Conservation (phyloP, 2,329 filamentous ascomycete species). For the Parastagonospora nodorum region DNA sequence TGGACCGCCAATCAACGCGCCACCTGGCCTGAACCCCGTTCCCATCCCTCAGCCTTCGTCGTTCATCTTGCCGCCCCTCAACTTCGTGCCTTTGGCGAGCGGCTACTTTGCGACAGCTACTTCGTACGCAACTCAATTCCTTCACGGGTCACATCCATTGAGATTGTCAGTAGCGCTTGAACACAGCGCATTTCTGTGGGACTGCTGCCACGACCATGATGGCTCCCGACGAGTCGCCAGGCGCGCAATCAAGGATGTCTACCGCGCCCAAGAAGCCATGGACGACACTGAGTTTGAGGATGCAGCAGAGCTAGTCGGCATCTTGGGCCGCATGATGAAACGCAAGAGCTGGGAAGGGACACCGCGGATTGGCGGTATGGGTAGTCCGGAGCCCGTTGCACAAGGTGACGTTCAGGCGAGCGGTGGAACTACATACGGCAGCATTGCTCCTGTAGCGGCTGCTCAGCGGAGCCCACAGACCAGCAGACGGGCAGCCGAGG, state of each 20-base stretch:
- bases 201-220: slow-evolving; percentile 83
- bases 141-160: slow-evolving; percentile 88
- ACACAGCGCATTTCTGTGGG: slow-evolving; percentile 90
- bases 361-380: slow-evolving; percentile 34
- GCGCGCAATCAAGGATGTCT: slow-evolving; percentile 85
- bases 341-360: slow-evolving; percentile 54
- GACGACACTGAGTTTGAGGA: slow-evolving; percentile 95
- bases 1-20: slow-evolving; percentile 47
- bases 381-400: slow-evolving; percentile 34
- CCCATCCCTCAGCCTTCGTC: slow-evolving; percentile 59
- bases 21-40: slow-evolving; percentile 52
- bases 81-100: slow-evolving; percentile 84
- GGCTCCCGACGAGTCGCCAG: slow-evolving; percentile 77
- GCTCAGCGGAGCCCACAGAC: slow-evolving; percentile 30
- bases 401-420: slow-evolving; percentile 19
- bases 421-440: slow-evolving; percentile 9
- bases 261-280: slow-evolving; percentile 88
- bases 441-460: slow-evolving; percentile 11
- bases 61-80: slow-evolving; percentile 77
- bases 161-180: slow-evolving; percentile 90
- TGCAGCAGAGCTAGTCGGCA: slow-evolving; percentile 83
- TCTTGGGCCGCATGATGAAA: slow-evolving; percentile 87
- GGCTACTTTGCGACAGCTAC: slow-evolving; percentile 81
- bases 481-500: slow-evolving; percentile 31
- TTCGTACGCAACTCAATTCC: slow-evolving; percentile 71